These are phyloP conservation scores for Pleodorina starrii DNA, from an alignment of 139 green algal genomes.

Conservation along the genomic window DNA sequence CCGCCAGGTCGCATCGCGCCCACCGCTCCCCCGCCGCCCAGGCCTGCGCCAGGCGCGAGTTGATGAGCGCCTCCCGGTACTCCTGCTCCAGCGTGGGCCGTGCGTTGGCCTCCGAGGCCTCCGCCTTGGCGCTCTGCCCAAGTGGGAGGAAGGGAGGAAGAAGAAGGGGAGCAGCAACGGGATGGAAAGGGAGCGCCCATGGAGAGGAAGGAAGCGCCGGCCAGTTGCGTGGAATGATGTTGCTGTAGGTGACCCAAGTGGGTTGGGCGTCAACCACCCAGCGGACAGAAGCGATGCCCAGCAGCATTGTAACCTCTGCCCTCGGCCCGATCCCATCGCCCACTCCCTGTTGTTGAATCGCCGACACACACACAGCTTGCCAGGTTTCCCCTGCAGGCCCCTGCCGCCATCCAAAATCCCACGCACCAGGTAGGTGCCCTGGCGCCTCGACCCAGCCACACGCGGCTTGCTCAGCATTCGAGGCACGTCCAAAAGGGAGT, in stretches of 20 bases:
- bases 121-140: background rate
- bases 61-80: conserved; percentile 49
- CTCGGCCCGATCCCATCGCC: no score
- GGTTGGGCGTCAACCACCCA: no score
- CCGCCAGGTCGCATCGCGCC: conserved; percentile 51
- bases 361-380: no score
- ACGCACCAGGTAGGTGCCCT: conserved; percentile 18
- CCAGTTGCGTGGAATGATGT: no score
- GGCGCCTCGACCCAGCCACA: background rate
- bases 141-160: background rate
- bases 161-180: no score
- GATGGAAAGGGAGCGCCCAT: no score
- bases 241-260: no score
- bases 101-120: background rate
- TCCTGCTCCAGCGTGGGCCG: conserved; percentile 42
- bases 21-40: conserved; percentile 48
- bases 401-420: background rate
- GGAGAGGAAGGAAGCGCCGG: no score
- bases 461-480: background rate
- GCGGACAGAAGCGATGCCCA: no score
- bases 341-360: no score
- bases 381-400: no score
- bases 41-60: conserved; percentile 39
- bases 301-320: no score
- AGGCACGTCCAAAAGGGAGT: background rate